Base-by-base conservation (phyloP, 2,329 filamentous ascomycete species). In the Colletotrichum destructivum region DNA sequence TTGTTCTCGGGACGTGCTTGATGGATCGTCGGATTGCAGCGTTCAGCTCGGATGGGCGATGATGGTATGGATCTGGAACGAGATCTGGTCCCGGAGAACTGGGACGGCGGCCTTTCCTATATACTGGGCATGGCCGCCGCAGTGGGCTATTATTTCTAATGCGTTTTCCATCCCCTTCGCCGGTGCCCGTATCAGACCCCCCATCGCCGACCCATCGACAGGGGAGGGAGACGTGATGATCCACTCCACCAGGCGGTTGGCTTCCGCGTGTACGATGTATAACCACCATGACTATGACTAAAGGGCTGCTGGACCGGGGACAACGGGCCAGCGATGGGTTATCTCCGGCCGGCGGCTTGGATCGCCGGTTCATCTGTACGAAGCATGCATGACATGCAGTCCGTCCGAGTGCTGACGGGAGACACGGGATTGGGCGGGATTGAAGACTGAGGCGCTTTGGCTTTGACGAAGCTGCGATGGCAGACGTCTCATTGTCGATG, bases 131-230 rank as follows among this genome's bases (percentile, higher is more conserved):
- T 60, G 65, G 65, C 31, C 46, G 35, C 44, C 46, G 35, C 44
- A 40, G 69, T 69, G 65, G 59, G 42, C 31, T 35, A 35, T 35
- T n/a, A 60, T 69, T 71, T 61, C 65, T 49, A 72, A 60, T 69
- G 65, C 8, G 60, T 23, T 55, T 64, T 69, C 69, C 66, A 71
- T 63, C 38, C 46, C 59, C 65, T 69, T 71, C 60, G 69, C 55
- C 65, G 69, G 57, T 55, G 65, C 40, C 55, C 62, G 35, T 66
- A 67, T 67, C 63, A 67, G 49, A 71, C 46, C 38, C 38, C 52
- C 64, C 65, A 63, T 69, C 52, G 31, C 42, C 18, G 68, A 61
- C 49, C 49, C 51, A 63, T n/a, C 51, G 57, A 15, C 64, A 60
- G 60, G 69, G 69, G 38, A 60, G 69, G 35, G 8, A 64, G 23